Evolutionary conservation across 2,329 filamentous ascomycete genomes (phyloP).

Genomic region (Xylariaceae sp.): DNA sequence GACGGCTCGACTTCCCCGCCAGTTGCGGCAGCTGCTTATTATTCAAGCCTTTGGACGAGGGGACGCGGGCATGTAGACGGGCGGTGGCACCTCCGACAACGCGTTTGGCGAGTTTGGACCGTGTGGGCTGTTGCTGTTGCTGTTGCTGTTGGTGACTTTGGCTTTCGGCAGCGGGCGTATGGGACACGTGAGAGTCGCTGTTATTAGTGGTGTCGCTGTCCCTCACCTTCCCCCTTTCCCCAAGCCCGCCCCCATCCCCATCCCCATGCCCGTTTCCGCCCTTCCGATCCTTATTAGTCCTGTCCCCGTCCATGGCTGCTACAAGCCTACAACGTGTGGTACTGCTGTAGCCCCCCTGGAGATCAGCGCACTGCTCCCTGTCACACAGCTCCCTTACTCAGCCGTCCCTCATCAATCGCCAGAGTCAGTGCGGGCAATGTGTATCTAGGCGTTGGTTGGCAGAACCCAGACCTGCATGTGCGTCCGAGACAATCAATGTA

Average conservation of each 20-base stretch:
- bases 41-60: conserved; percentile 48
- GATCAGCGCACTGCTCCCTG: conserved; percentile 1
- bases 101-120: conserved; percentile 37
- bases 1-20: conserved; percentile 38
- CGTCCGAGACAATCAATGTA: no score
- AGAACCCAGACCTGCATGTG: no score
- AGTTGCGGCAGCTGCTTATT: conserved; percentile 32
- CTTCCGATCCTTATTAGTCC: no score
- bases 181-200: conserved; percentile 34
- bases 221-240: conserved; percentile 16
- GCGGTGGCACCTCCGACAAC: conserved; percentile 39
- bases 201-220: conserved; percentile 37
- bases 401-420: neutral
- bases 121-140: conserved; percentile 26
- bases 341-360: conserved; percentile 5
- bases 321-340: conserved; percentile 1
- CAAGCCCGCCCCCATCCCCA: conserved; percentile 1
- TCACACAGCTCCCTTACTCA: conserved; percentile 3
- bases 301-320: conserved; percentile 13
- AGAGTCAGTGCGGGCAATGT: neutral
- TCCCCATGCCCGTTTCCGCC: conserved; percentile 17
- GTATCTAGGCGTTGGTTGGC: neutral
- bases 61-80: conserved; percentile 47
- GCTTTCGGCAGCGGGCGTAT: no score
- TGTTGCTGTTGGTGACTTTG: conserved; percentile 18